phyloP scores from a whole-genome alignment of 805 yeast species.

The Myxozyma udenii region DNA sequence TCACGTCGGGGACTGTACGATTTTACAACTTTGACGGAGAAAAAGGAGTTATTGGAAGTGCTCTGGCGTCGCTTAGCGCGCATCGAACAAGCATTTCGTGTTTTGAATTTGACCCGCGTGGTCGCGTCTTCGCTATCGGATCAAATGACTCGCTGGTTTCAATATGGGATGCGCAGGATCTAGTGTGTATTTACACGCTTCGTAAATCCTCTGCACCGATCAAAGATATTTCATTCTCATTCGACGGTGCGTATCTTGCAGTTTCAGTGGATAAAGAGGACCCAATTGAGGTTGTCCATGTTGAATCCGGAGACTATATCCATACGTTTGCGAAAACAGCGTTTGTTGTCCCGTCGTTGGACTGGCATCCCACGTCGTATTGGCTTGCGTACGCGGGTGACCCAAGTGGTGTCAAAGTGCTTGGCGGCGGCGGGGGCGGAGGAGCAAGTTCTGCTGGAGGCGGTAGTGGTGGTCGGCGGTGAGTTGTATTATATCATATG shows the following conservation, averaged over 20 bases:
- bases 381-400: slow-evolving; percentile 36
- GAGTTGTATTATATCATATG: too few species aligned
- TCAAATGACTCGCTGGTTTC: slow-evolving; percentile 57
- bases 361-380: slow-evolving; percentile 38
- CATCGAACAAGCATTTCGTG: slow-evolving; percentile 53
- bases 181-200: slow-evolving; percentile 41
- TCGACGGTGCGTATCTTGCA: slow-evolving; percentile 49
- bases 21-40: slow-evolving; percentile 28
- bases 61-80: slow-evolving; percentile 37
- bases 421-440: slow-evolving; percentile 6
- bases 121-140: slow-evolving; percentile 51
- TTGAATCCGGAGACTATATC: slow-evolving; percentile 34
- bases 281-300: slow-evolving; percentile 45
- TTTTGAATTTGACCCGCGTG: slow-evolving; percentile 52
- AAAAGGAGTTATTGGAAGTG: slow-evolving; percentile 6
- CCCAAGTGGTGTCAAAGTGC: slow-evolving; percentile 27
- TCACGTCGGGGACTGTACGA: slow-evolving; percentile 47
- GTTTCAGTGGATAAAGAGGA: slow-evolving; percentile 45
- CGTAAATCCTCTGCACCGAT: slow-evolving; percentile 39
- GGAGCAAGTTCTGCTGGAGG: not conserved
- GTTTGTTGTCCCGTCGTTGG: slow-evolving; percentile 35
- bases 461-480: not conserved
- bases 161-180: slow-evolving; percentile 46
- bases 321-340: slow-evolving; percentile 18
- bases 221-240: slow-evolving; percentile 41